phyloP scores from a whole-genome alignment of 768 basidiomycete species.

The Suillus paluster region DNA sequence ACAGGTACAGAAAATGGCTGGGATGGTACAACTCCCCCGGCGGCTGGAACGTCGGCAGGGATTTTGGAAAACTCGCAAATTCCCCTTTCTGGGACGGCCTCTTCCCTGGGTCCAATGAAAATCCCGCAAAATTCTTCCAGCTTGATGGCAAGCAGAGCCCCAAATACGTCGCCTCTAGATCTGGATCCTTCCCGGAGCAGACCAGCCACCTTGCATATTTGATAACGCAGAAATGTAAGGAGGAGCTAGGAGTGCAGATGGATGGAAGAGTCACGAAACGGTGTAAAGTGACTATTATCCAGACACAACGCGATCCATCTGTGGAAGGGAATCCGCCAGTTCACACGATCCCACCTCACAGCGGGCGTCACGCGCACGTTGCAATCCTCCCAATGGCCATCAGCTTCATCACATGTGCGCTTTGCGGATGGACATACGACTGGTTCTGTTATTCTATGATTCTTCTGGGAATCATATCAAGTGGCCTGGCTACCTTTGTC shows the following conservation, averaged over 20 bases:
- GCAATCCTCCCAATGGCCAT: constrained; percentile 14
- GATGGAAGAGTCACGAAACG: constrained; percentile 20
- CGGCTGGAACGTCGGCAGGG: constrained; percentile 32
- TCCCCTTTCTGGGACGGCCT: constrained; percentile 29
- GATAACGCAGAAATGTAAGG: constrained; percentile 22
- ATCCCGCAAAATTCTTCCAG: constrained; percentile 26
- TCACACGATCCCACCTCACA: not conserved
- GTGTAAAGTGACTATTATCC: constrained; percentile 21
- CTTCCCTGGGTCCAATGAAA: constrained; percentile 26
- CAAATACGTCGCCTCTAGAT: constrained; percentile 26
- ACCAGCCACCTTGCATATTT: constrained; percentile 36
- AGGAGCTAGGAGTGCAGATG: not conserved
- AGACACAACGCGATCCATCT: not conserved
- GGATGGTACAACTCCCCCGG: constrained; percentile 42
- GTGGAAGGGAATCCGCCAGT: not conserved
- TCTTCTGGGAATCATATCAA: constrained; percentile 24
- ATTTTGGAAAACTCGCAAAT: constrained; percentile 31
- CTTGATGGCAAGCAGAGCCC: constrained; percentile 32
- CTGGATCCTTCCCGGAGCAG: constrained; percentile 28
- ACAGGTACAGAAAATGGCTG: constrained; percentile 31
- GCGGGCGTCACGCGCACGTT: not conserved
- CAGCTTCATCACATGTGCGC: constrained; percentile 15
- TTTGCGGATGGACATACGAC: constrained; percentile 19
- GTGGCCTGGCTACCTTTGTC: constrained; percentile 20
- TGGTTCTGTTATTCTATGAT: constrained; percentile 26